Percentiles rank a stretch among this genome's conserved stretches.
Evolutionary conservation across 148 eudicot species (phyloP).

Genomic region (Cornus controversa): DNA sequence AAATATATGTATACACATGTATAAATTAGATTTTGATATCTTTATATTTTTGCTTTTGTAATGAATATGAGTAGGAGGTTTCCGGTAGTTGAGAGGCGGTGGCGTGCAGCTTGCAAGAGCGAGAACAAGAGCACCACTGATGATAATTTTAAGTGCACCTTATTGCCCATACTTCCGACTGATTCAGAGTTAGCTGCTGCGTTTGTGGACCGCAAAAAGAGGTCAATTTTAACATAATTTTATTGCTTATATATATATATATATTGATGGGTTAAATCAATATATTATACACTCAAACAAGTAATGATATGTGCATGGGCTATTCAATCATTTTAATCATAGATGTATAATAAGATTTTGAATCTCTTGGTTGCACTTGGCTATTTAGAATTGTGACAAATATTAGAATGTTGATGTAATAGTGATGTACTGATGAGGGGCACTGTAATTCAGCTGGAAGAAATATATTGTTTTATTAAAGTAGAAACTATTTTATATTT

Average conservation of each 20-base stretch:
- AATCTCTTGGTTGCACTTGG: background rate
- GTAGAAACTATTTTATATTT: background rate
- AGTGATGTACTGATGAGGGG: background rate
- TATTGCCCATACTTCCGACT: conserved; percentile 42
- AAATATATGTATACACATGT: background rate
- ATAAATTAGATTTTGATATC: background rate
- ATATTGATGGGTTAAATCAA: background rate
- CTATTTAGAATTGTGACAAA: background rate
- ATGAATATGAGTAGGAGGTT: conserved; percentile 56
- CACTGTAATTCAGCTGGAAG: background rate
- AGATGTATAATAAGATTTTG: background rate
- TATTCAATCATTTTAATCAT: background rate
- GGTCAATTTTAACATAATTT: conserved; percentile 28
- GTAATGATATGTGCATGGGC: too few species aligned
- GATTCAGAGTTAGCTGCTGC: conserved; percentile 73
- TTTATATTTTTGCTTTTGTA: background rate
- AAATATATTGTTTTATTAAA: background rate
- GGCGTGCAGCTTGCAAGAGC: conserved; percentile 67
- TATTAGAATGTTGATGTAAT: background rate
- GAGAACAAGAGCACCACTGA: conserved; percentile 14
- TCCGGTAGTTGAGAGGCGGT: conserved; percentile 83
- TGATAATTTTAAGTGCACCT: conserved; percentile 7
- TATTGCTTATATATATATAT: background rate
- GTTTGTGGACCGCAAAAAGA: conserved; percentile 60
- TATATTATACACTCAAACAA: background rate